Evolutionary conservation across 2,329 filamentous ascomycete genomes (phyloP).

Genomic region (Penicillium polonicum): DNA sequence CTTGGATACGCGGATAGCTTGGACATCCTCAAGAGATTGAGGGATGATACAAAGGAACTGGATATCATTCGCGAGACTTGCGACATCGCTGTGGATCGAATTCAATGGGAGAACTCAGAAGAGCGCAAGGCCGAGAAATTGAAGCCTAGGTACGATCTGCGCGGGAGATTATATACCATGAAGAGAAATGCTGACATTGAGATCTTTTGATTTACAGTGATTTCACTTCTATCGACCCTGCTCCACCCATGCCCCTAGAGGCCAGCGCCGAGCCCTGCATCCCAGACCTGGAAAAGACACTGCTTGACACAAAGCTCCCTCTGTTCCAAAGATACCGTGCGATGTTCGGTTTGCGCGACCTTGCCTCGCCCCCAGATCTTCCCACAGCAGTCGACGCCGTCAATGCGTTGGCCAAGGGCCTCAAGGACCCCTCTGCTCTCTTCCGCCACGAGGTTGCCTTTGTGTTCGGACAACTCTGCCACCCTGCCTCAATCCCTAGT

Average conservation of each 20-base stretch:
- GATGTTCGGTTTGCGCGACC: constrained; percentile 95
- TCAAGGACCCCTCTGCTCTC: constrained; percentile 81
- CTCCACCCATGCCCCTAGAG: constrained; percentile 78
- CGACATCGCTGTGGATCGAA: constrained; percentile 91
- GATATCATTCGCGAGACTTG: constrained; percentile 91
- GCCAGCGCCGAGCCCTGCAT: constrained; percentile 59
- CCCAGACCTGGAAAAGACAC: constrained; percentile 68
- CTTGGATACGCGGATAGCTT: constrained; percentile 74
- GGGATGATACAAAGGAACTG: constrained; percentile 73
- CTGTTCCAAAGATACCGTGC: constrained; percentile 93
- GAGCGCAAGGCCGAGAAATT: constrained; percentile 71
- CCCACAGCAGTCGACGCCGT: constrained; percentile 87
- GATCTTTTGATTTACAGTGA: constrained; percentile 59
- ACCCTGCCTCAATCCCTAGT: constrained; percentile 94
- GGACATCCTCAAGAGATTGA: constrained; percentile 67
- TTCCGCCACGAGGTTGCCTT: constrained; percentile 99
- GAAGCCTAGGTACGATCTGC: constrained; percentile 66
- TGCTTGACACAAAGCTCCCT: constrained; percentile 75
- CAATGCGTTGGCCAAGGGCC: constrained; percentile 77
- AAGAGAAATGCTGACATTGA: constrained; percentile 11
- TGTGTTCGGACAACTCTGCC: constrained; percentile 93
- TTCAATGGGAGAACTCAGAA: constrained; percentile 85
- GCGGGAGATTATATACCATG: constrained; percentile 7
- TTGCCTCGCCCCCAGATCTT: constrained; percentile 87
- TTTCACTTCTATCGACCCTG: constrained; percentile 93